Evolutionary conservation across 345 rosid species (phyloP), one percentile per base, ranked within the genome.

Genomic region (Lepidium sativum): DNA sequence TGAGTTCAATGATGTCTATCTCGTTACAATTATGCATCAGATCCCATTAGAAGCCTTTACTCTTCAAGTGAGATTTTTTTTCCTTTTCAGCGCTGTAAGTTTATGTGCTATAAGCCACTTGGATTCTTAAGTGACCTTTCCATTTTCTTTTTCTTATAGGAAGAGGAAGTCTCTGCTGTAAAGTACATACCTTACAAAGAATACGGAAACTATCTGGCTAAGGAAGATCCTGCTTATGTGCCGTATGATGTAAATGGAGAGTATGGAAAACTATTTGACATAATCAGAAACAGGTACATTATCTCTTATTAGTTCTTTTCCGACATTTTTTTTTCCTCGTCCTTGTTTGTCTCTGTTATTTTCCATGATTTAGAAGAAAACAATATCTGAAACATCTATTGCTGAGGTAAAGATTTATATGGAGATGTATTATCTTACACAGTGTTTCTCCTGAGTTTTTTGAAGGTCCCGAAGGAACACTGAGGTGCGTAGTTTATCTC

Each of bases 31-130:
- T 52, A 61, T 79, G 47, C 74, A 89, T 79, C 97, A 91, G 67
- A 87, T 89, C 74, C 98, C 98, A 70, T 65, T 86, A 43, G 91
- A 87, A 69, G 98, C 96, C 54, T 92, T 92, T 64, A 83, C 81
- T 9, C 92, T 92, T 77, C 98, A 89, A 94, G 97, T 92, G 77
- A 81, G 81, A 33, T 1, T 25, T 25, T 25, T 49, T 53, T 45
- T 9, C 21, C 8, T 0, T 54, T 16, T 16, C 10, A 6, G 2
- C 1, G 8, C 14, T 55, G 6, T 54, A 37, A 62, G 51, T 57
- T 40, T 34, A 44, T 33, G 33, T 64, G 10, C 3, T 56, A 9
- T 5, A 64, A 2, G 4, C 40, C 40, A 65, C 32, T 51, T 52
- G 42, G 37, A 18, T 27, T 43, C 37, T 14, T 3, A 42, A 67